Base-by-base conservation (phyloP, 2,329 filamentous ascomycete genomes). In the Aspergillus japonicus region DNA sequence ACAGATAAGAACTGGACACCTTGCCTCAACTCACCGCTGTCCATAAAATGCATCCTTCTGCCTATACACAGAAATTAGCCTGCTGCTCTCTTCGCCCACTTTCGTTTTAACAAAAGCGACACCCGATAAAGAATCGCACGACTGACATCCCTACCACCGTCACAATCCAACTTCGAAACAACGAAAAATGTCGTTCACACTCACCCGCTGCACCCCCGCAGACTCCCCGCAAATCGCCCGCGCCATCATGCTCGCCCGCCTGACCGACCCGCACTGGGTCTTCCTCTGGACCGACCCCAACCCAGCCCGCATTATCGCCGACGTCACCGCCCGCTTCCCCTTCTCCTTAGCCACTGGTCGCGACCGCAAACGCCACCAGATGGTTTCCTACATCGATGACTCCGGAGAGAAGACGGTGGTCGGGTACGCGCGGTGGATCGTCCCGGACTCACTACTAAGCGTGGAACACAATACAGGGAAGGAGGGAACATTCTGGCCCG, bases 211-310 rank as follows among this genome's bases (percentile, higher is more conserved):
- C 39, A 39, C 44, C 24, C 23, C 52, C 21, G 12, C n/a, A 16
- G 47, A 49, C 5, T 21, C 47, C 52, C 26, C 26, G 16, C 29
- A 23, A 16, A 5, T 54, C 10, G 23, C 35, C 24, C 16, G 31
- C 29, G n/a, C 35, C 16, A 54, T 54, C 39, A 47, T 54, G 10
- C 52, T 54, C 39, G 23, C 52, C 12, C 52, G 52, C 24, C 52
- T 54, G 16, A 54, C 52, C 19, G 52, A 54, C 52, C 52, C 52
- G 4, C 52, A 54, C 52, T 54, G 52, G 52, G 23, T 44, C 39
- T 54, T 54, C 10, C 52, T 54, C 42, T 54, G 44, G 39, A 47
- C 5, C 39, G 24, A 47, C 52, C 39, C 52, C 2, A 47, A n/a
- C 26, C 39, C 52, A 2, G 5, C 16, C 2, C 24, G 24, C 42